phyloP scores from a whole-genome alignment of 2,329 filamentous ascomycete species.

The Stagonosporopsis vannaccii region DNA sequence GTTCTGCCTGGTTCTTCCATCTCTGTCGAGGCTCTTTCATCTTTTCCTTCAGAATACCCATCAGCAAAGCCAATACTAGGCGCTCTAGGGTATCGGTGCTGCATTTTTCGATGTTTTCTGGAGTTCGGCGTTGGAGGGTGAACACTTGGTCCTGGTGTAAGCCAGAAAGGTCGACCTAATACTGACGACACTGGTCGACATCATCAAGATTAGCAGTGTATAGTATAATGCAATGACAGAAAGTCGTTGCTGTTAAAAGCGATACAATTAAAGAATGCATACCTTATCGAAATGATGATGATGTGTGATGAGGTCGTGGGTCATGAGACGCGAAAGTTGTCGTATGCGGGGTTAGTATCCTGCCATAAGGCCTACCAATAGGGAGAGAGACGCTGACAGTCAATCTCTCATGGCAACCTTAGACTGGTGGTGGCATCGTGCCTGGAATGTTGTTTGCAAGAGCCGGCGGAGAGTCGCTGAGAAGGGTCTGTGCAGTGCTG shows the following conservation, averaged over 20 bases:
- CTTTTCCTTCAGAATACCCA: constrained; percentile 25
- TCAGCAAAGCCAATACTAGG: constrained; percentile 23
- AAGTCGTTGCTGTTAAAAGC: neutral
- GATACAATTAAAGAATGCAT: constrained; percentile 11
- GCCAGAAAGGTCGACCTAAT: constrained; percentile 9
- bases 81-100: constrained; percentile 22
- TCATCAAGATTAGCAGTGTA: constrained; percentile 38
- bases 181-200: constrained; percentile 15
- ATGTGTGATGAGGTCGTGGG: constrained; percentile 19
- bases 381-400: constrained; percentile 15
- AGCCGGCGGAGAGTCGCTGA: neutral
- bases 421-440: neutral
- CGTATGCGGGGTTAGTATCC: constrained; percentile 21
- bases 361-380: constrained; percentile 24
- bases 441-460: neutral
- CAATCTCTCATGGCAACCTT: constrained; percentile 1
- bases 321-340: constrained; percentile 18
- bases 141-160: constrained; percentile 9
- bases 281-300: constrained; percentile 19
- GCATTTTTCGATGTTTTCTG: constrained; percentile 1
- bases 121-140: constrained; percentile 21
- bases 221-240: constrained; percentile 31
- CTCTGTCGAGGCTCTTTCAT: constrained; percentile 16
- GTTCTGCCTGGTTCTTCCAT: constrained; percentile 12
- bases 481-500: neutral